Conservation (phyloP, 495 filamentous ascomycete species). For the Clohesyomyces aquaticus region DNA sequence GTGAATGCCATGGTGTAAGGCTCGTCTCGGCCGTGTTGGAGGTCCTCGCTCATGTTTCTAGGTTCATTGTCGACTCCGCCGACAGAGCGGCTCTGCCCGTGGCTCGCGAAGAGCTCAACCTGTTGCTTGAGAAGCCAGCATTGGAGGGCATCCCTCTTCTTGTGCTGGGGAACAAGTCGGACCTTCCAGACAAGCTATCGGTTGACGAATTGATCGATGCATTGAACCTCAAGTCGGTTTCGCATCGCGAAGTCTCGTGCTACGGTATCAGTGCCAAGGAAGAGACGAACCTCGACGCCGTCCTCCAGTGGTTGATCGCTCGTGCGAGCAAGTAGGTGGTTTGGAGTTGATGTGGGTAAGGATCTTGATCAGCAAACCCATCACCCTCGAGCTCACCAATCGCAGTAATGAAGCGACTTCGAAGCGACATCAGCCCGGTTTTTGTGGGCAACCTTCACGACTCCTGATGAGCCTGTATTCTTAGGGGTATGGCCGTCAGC, state of each 20-base stretch:
- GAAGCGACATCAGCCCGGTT: slow-evolving; percentile 7
- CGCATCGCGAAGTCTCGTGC: slow-evolving; percentile 93
- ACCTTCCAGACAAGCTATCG: slow-evolving; percentile 80
- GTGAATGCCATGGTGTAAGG: slow-evolving; percentile 94
- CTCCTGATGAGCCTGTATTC: slow-evolving; percentile 37
- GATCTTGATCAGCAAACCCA: slow-evolving; percentile 14
- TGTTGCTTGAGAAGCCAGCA: slow-evolving; percentile 80
- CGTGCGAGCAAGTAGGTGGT: slow-evolving; percentile 65
- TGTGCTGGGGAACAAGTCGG: slow-evolving; percentile 98
- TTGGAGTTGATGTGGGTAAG: slow-evolving; percentile 1
- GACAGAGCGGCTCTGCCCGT: slow-evolving; percentile 79
- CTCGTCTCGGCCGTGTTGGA: slow-evolving; percentile 1
- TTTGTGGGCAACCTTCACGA: slow-evolving; percentile 36
- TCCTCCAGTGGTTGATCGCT: slow-evolving; percentile 95
- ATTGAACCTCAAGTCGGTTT: slow-evolving; percentile 86
- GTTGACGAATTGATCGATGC: slow-evolving; percentile 95
- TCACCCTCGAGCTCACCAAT: too few relatives aligned
- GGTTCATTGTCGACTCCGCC: slow-evolving; percentile 93
- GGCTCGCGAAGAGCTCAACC: slow-evolving; percentile 89
- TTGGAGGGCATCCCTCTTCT: slow-evolving; percentile 89
- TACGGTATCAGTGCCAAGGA: slow-evolving; percentile 99
- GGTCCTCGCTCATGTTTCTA: slow-evolving; percentile 44
- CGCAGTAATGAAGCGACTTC: too few relatives aligned
- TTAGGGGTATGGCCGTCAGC: slow-evolving; percentile 39
- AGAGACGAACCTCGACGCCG: slow-evolving; percentile 96